Base-by-base conservation (phyloP, 2,329 filamentous ascomycete genomes). In the Epichloe amarillans region DNA sequence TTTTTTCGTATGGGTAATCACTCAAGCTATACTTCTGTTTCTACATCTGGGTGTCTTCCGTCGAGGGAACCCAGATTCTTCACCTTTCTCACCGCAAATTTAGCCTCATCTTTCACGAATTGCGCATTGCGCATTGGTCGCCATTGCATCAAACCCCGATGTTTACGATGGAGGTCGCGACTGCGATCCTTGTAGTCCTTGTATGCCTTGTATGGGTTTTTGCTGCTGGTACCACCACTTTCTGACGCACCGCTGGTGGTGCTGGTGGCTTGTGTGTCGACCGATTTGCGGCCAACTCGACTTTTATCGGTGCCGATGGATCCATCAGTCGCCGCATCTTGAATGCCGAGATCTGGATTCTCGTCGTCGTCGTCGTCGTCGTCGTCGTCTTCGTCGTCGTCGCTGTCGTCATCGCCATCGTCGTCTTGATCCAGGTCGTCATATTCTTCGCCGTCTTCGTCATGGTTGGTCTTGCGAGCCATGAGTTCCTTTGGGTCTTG, bases 91-190 rank as follows among this genome's bases (percentile, higher is more conserved):
- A 89, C 66, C 0, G 86, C 88, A 68, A 83, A 90, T 60, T 85
- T 84, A 0, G 86, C 81, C 71, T 97, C 87, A 60, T 96, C 77
- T 69, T 93, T 95, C 42, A 84, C 90, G 65, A 96, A 97, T 57
- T 83, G 81, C 21, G 81, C 73, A 63, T 95, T 95, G 40, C 91
- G 76, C 64, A 90, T 86, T 0, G 91, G 90, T 61, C 83, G 86
- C 89, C 90, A 97, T 66, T 97, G 91, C 88, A 96, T 95, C 62
- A 95, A 61, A 0, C 91, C 91, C 11, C 90, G 77, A 58, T 96
- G 89, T 69, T 90, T 88, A 0, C 90, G 79, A 64, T 90, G 84
- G 63, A 96, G 74, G 44, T 86, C 82, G 55, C 84, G 80, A 62
- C 83, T 88, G 55, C 81, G 76, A 51, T 74, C 73, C 59, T 80